Evolutionary conservation across 1,284 basidiomycete species (phyloP), one percentile per base, ranked within the genome.

Genomic region (Melampsora americana): DNA sequence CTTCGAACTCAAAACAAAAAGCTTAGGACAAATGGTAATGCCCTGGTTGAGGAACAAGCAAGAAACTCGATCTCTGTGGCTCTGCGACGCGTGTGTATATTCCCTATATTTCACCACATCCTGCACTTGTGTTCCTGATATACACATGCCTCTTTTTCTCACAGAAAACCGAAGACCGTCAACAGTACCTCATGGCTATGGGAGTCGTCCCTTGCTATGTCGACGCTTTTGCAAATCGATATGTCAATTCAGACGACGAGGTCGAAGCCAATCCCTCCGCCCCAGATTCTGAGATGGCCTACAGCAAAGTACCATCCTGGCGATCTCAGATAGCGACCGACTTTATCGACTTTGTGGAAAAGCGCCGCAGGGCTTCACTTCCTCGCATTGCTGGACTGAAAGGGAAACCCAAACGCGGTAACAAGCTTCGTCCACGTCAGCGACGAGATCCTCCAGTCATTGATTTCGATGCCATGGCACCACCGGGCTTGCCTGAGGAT

Each of bases 171-270:
- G 28, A 28, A 16, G 28, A 32, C 5, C 60, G 60, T 14, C 60
- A 61, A 32, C 2, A 28, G 6, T 26, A 26, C 5, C 60, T 61
- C 23, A 26, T 28, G 30, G 60, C 14, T 7, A 14, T 28, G 16
- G 60, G 60, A 28, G 60, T 61, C 23, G 16, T 28, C 2, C 60
- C 60, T 4, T 18, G 16, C n/a, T 61, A 28, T 26, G 30, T 61
- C 23, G 30, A 26, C 14, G 23, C 60, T 18, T 61, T 61, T 18
- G n/a, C 5, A 16, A 32, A 61, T 7, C 16, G 30, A 61, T 32
- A 61, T 18, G 60, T 61, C 23, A 61, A 61, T 26, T 61, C 60
- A 28, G 60, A 61, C n/a, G 60, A 61, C 30, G 18, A 61, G 23
- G 26, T 61, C 16, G n/a, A 16, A 32, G 5, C n/a, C 26, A 26